Conservation (phyloP, 1,284 basidiomycete species). For the Uromyces viciae-fabae region DNA sequence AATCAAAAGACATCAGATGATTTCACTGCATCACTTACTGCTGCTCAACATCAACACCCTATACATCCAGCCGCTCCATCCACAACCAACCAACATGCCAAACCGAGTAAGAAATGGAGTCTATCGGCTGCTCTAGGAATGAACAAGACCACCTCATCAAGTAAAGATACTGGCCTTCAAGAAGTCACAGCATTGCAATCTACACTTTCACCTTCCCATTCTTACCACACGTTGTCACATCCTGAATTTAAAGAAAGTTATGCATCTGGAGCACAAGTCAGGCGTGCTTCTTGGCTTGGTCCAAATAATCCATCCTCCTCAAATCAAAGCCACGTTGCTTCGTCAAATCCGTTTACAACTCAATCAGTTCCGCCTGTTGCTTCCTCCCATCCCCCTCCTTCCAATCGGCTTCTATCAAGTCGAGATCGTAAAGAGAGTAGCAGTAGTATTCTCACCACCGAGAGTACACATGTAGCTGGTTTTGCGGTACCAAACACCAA, state of each 20-base stretch:
- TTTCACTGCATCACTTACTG: neutral
- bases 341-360: neutral
- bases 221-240: neutral
- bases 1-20: conserved; percentile 13
- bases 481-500: neutral
- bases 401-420: neutral
- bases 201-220: neutral
- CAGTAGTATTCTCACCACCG: conserved; percentile 18
- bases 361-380: neutral
- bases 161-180: conserved; percentile 19
- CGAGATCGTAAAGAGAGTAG: conserved; percentile 33
- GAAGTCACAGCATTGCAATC: neutral
- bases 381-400: neutral
- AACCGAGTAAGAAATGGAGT: conserved; percentile 41
- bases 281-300: conserved; percentile 17
- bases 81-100: neutral
- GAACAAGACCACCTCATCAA: conserved; percentile 13
- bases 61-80: too few relatives aligned
- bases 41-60: too few relatives aligned
- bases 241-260: conserved; percentile 3
- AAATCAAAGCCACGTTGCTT: neutral
- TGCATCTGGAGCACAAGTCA: neutral
- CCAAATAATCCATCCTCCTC: neutral
- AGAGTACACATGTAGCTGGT: neutral
- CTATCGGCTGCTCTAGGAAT: conserved; percentile 40